These are phyloP conservation scores for Pseudevernia furfuracea DNA, from an alignment of 495 filamentous ascomycete genomes.

Conservation along the genomic window DNA sequence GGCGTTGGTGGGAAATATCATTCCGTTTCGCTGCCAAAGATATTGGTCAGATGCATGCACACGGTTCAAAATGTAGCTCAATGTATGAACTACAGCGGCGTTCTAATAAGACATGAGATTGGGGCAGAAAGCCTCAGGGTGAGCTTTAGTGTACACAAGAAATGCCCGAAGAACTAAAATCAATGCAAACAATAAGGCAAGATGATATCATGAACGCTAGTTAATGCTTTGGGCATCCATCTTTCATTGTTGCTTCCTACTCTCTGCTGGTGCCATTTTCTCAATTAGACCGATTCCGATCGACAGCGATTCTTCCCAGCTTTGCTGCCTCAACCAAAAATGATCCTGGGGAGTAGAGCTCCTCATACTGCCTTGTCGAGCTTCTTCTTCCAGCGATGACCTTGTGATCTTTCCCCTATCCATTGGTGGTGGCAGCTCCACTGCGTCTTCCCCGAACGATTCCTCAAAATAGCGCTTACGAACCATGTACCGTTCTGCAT, in stretches of 20 bases:
- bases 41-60: background rate
- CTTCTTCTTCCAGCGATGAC: conserved; percentile 57
- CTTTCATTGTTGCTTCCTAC: conserved; percentile 53
- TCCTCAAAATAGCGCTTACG: conserved; percentile 66
- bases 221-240: background rate
- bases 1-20: background rate
- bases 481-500: conserved; percentile 62
- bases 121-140: background rate
- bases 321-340: conserved; percentile 64
- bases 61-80: background rate
- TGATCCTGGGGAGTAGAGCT: conserved; percentile 49
- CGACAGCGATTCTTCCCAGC: conserved; percentile 52
- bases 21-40: background rate
- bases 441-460: conserved; percentile 37
- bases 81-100: background rate
- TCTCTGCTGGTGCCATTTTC: conserved; percentile 35
- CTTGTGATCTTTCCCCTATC: conserved; percentile 39
- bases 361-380: conserved; percentile 46
- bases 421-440: conserved; percentile 26
- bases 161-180: background rate
- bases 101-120: background rate
- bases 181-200: background rate
- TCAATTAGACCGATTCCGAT: conserved; percentile 52
- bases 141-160: background rate
- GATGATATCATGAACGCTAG: background rate